Percentiles rank a stretch among this genome's conserved stretches.
phyloP scores from a whole-genome alignment of 208 protist genomes.

The Wallacemonas sp. region DNA sequence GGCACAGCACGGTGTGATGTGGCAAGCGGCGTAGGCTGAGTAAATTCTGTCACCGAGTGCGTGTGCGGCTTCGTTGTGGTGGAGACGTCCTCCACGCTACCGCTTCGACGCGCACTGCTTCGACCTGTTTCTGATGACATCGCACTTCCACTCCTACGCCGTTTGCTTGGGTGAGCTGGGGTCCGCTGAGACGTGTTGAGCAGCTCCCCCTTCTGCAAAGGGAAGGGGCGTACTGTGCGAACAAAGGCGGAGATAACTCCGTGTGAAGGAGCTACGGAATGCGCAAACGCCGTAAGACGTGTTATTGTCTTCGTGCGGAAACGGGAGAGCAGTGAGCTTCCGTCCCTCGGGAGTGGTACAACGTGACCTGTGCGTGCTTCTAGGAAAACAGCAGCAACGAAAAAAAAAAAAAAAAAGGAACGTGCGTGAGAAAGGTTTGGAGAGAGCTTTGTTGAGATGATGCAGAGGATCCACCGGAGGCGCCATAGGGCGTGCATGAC shows the following conservation, averaged over 20 bases:
- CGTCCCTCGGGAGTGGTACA: background rate
- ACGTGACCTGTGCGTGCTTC: background rate
- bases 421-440: background rate
- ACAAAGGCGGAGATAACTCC: too few species aligned
- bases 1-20: background rate
- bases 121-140: background rate
- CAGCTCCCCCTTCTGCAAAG: too few species aligned
- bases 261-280: too few species aligned
- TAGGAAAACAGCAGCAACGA: background rate
- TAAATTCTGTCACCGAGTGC: background rate
- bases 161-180: too few species aligned
- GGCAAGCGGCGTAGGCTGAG: background rate
- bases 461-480: too few species aligned
- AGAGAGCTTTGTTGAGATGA: background rate
- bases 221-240: too few species aligned
- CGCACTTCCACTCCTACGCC: too few species aligned
- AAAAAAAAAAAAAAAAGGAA: background rate
- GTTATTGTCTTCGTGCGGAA: too few species aligned
- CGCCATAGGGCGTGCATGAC: too few species aligned
- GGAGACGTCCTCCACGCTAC: background rate
- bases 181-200: too few species aligned
- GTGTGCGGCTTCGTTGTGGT: background rate
- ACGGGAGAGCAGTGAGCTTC: too few species aligned
- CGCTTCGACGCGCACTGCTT: background rate
- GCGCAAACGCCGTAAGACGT: too few species aligned